phyloP scores from a whole-genome alignment of 2,329 filamentous ascomycete genomes.

The Ascochyta koolunga region DNA sequence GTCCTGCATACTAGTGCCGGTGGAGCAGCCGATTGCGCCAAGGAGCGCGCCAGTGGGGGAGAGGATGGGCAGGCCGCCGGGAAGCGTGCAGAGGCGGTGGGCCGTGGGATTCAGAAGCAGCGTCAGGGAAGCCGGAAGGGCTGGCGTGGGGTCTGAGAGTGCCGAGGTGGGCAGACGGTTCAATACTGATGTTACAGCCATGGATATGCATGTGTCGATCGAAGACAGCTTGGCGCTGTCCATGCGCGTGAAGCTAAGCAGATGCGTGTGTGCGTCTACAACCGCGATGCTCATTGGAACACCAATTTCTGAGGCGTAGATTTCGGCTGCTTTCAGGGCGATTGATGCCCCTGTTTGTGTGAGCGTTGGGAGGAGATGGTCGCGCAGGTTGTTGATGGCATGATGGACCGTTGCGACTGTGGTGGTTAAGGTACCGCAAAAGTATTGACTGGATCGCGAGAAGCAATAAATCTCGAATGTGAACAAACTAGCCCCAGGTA shows the following conservation, averaged over 20 bases:
- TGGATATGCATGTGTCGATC: conserved; percentile 65
- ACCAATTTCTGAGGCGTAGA: conserved; percentile 33
- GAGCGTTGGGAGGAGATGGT: conserved; percentile 33
- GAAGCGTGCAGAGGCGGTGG: conserved; percentile 58
- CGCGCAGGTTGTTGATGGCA: conserved; percentile 22
- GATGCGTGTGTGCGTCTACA: conserved; percentile 51
- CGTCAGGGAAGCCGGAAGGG: conserved; percentile 54
- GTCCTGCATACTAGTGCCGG: conserved; percentile 61
- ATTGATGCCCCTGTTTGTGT: conserved; percentile 37
- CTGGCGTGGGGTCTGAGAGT: conserved; percentile 58
- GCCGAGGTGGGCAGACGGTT: conserved; percentile 58
- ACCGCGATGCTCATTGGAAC: conserved; percentile 56
- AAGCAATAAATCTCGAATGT: not conserved
- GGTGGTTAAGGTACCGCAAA: not conserved
- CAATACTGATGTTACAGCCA: conserved; percentile 62
- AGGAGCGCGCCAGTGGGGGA: conserved; percentile 55
- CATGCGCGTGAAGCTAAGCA: conserved; percentile 56
- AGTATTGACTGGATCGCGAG: not conserved
- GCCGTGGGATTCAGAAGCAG: conserved; percentile 58
- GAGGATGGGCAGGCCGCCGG: conserved; percentile 58
- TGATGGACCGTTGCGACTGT: not conserved
- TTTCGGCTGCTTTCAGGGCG: conserved; percentile 37
- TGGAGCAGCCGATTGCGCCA: conserved; percentile 60
- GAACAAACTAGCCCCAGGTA: conserved; percentile 5
- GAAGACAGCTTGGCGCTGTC: conserved; percentile 58